phyloP scores from a whole-genome alignment of 345 rosid genomes.

The Aethionema arabicum region DNA sequence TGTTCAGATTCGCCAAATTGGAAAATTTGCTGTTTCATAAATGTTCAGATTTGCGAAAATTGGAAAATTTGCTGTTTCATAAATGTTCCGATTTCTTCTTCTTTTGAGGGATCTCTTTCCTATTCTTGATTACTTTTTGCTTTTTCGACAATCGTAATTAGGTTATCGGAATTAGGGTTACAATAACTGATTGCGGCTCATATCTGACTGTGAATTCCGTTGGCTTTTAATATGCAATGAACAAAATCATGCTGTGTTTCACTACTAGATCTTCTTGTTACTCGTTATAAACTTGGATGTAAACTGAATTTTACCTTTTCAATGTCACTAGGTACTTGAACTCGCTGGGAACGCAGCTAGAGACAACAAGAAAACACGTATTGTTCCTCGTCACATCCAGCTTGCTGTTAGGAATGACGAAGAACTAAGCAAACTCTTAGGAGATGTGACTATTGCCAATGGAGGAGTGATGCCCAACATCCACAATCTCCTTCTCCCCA shows the following conservation, averaged over 20 bases:
- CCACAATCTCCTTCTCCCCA: slow-evolving; percentile 89
- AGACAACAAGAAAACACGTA: slow-evolving; percentile 87
- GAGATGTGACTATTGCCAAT: slow-evolving; percentile 90
- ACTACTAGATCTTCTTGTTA: neutral
- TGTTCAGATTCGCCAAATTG: neutral
- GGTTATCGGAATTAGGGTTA: too few relatives aligned
- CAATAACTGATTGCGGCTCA: too few relatives aligned
- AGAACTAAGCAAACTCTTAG: slow-evolving; percentile 85
- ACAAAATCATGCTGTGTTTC: neutral
- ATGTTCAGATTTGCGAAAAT: neutral
- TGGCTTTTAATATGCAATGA: too few relatives aligned
- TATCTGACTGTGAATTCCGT: too few relatives aligned
- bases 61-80: neutral
- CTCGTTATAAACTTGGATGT: neutral
- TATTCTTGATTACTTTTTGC: neutral
- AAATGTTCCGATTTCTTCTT: neutral
- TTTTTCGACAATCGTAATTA: too few relatives aligned
- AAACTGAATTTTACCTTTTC: neutral
- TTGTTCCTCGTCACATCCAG: slow-evolving; percentile 89
- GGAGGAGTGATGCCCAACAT: slow-evolving; percentile 99
- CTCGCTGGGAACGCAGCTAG: slow-evolving; percentile 87
- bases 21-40: neutral
- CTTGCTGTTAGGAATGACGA: slow-evolving; percentile 90
- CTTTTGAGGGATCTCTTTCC: neutral
- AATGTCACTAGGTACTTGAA: slow-evolving; percentile 61